Conservation (phyloP, 2,329 filamentous ascomycete genomes). For the Trichophyton mentagrophytes region DNA sequence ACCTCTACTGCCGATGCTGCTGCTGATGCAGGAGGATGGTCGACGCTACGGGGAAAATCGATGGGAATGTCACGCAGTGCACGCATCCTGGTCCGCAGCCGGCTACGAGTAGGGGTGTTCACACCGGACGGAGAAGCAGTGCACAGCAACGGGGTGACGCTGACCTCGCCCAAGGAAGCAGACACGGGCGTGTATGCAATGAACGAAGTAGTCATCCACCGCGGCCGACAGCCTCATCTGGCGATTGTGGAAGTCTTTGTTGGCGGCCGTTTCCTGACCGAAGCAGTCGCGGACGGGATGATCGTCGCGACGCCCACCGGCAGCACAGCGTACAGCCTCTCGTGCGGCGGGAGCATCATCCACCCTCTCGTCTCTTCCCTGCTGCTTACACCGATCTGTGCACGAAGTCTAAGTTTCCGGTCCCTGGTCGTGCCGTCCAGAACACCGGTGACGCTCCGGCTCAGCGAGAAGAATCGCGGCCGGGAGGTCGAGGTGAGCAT, state of each 20-base stretch:
- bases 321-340: conserved; percentile 90
- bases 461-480: conserved; percentile 69
- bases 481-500: conserved; percentile 67
- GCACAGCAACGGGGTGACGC: conserved; percentile 18
- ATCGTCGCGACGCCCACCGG: conserved; percentile 89
- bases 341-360: conserved; percentile 80
- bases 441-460: conserved; percentile 50
- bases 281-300: conserved; percentile 90
- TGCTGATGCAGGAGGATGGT: conserved; percentile 44
- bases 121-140: conserved; percentile 46
- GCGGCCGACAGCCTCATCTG: conserved; percentile 78
- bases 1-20: conserved; percentile 20
- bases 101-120: conserved; percentile 76
- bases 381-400: conserved; percentile 86
- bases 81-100: conserved; percentile 72
- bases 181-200: conserved; percentile 54
- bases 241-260: conserved; percentile 86
- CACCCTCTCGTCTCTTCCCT: conserved; percentile 83
- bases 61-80: conserved; percentile 63
- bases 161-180: conserved; percentile 23
- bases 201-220: conserved; percentile 90
- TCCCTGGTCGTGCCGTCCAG: conserved; percentile 71
- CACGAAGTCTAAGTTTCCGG: conserved; percentile 79
- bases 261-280: conserved; percentile 77
- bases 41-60: conserved; percentile 61